Percentiles rank a stretch among this genome's conserved stretches.
Conservation (phyloP, 345 rosid genomes). For the Xanthoceras sorbifolium region DNA sequence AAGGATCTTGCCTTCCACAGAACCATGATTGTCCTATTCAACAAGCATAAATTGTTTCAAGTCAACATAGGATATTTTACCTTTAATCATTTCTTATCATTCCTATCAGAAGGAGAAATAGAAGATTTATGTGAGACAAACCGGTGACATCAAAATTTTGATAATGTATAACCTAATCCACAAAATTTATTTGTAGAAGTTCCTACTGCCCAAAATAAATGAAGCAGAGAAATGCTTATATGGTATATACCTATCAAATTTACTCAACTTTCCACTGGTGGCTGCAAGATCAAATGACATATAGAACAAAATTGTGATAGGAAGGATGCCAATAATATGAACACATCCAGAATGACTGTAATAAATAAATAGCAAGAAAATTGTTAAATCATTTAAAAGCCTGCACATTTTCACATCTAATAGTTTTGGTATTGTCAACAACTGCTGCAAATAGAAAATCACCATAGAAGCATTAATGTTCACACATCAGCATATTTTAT, state of each 20-base stretch:
- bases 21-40: conserved; percentile 91
- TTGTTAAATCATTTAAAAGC: conserved; percentile 12
- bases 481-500: not conserved
- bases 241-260: not conserved
- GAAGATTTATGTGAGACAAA: not conserved
- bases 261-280: not conserved
- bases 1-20: conserved; percentile 91
- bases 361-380: not conserved
- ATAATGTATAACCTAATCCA: not conserved
- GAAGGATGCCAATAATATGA: not conserved
- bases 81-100: not conserved
- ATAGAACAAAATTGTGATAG: not conserved
- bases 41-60: conserved; percentile 4
- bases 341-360: not conserved
- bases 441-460: not conserved
- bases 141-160: not conserved
- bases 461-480: not conserved
- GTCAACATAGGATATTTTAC: conserved; percentile 6
- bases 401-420: not conserved
- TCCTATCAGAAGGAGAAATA: not conserved
- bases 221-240: not conserved
- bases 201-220: not conserved
- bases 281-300: not conserved
- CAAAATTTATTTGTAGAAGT: not conserved
- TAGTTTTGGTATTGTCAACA: not conserved